Evolutionary conservation across 2,329 filamentous ascomycete species (phyloP), one percentile per base, ranked within the genome.

Genomic region (Chrysosphaeria jannelii): DNA sequence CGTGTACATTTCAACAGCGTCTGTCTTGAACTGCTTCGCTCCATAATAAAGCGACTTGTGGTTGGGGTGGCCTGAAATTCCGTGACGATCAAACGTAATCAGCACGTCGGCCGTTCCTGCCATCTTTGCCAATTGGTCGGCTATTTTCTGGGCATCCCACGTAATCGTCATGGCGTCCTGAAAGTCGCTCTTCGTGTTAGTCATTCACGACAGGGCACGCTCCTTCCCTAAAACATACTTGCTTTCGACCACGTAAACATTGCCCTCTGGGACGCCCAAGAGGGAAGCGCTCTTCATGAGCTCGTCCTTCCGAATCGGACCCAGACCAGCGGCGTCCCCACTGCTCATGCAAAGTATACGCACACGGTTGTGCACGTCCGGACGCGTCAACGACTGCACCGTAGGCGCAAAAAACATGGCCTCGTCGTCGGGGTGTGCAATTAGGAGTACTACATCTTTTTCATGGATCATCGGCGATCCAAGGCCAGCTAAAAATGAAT

Each of bases 361-460:
- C 38, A 97, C 57, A 39, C 88, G 76, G 45, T 97, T 93, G 4
- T 74, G 71, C 11, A 69, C 53, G 28, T 66, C 61, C 4, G 76
- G 75, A 9, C 59, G 53, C 10, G 78, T 81, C 27, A 97, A 57
- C n/a, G 72, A 65, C 35, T 88, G 55, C 9, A 93, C 53, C 1
- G 76, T 72, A 0, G 85, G 85, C 31, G 78, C 65, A 46, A 97
- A 97, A 54, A 97, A 97, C 85, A 97, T 97, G 43, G 81, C 85
- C 50, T 97, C 85, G 38, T 97, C 85, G 45, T 97, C 85, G 0
- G 85, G 85, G 47, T 97, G 85, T 12, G 85, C 85, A 37, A 97
- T 93, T 26, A 97, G 53, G 25, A 97, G n/a, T n/a, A n/a, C n/a
- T n/a, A n/a, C n/a, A n/a, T n/a, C n/a, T n/a, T n/a, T n/a, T n/a